These are phyloP conservation scores for Phytophthora vignae DNA, from an alignment of 352 stramenopile species.

Conservation along the genomic window DNA sequence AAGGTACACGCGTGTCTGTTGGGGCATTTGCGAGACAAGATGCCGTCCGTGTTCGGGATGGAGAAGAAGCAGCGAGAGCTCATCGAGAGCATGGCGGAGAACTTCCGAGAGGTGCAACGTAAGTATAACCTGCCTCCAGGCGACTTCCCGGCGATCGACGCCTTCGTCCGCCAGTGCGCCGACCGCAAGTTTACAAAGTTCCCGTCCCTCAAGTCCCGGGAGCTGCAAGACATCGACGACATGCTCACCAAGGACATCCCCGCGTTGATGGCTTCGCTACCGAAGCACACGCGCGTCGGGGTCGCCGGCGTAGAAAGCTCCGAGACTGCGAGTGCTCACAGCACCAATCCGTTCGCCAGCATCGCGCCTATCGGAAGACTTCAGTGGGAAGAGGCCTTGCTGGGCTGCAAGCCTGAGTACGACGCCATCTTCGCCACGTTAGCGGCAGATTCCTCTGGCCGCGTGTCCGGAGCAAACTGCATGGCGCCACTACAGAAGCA, in stretches of 20 bases:
- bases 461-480: slow-evolving; percentile 71
- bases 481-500: slow-evolving; percentile 80
- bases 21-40: slow-evolving; percentile 96
- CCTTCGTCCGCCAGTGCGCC: slow-evolving; percentile 85
- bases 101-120: slow-evolving; percentile 98
- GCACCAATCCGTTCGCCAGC: slow-evolving; percentile 39
- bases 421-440: slow-evolving; percentile 87
- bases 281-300: slow-evolving; percentile 49
- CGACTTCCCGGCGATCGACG: slow-evolving; percentile 94
- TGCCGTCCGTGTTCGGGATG: slow-evolving; percentile 97
- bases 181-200: slow-evolving; percentile 94
- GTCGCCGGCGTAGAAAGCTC: slow-evolving; percentile 19
- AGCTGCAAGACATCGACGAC: slow-evolving; percentile 98
- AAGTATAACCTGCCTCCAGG: slow-evolving; percentile 97
- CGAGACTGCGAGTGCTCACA: slow-evolving; percentile 8
- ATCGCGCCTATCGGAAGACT: slow-evolving; percentile 45
- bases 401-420: slow-evolving; percentile 74
- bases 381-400: slow-evolving; percentile 74
- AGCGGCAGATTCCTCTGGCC: slow-evolving; percentile 57
- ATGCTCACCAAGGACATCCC: slow-evolving; percentile 98
- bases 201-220: slow-evolving; percentile 92
- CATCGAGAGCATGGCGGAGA: slow-evolving; percentile 94
- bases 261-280: slow-evolving; percentile 87
- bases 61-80: slow-evolving; percentile 97
- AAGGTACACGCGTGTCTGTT: slow-evolving; percentile 99